Percentiles rank a stretch among this genome's conserved stretches.
Conservation (phyloP, 306 rosid genomes). For the Aeschynomene evenia region DNA sequence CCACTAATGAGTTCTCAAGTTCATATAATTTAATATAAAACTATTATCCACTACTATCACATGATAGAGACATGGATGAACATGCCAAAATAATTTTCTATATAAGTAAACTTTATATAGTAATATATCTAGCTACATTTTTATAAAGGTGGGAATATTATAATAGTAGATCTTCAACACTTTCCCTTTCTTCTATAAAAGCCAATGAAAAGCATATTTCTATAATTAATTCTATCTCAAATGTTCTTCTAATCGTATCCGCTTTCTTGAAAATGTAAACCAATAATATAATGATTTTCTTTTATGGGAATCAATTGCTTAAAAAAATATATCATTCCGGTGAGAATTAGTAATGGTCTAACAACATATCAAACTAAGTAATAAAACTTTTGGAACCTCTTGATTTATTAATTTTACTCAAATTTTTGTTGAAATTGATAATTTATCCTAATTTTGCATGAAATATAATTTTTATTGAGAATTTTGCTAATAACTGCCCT, state of each 20-base stretch:
- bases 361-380: too few species aligned
- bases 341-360: background rate
- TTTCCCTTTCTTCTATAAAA: background rate
- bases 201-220: background rate
- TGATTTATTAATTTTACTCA: too few species aligned
- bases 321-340: background rate
- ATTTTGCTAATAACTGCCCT: too few species aligned
- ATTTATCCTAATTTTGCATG: too few species aligned
- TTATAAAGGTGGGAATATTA: background rate
- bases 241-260: slow-evolving; percentile 6
- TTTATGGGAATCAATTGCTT: background rate
- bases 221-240: too few species aligned
- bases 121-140: background rate
- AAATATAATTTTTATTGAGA: too few species aligned
- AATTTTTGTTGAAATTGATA: too few species aligned
- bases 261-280: slow-evolving; percentile 26
- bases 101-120: background rate
- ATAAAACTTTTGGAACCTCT: too few species aligned
- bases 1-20: background rate
- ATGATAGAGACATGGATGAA: slow-evolving; percentile 18
- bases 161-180: background rate
- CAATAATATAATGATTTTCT: slow-evolving; percentile 1
- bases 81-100: slow-evolving; percentile 7
- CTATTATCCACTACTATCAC: background rate
- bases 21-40: background rate